Percentiles rank a stretch among this genome's conserved stretches.
phyloP scores from a whole-genome alignment of 805 yeast genomes.

The Lachancea sp. region DNA sequence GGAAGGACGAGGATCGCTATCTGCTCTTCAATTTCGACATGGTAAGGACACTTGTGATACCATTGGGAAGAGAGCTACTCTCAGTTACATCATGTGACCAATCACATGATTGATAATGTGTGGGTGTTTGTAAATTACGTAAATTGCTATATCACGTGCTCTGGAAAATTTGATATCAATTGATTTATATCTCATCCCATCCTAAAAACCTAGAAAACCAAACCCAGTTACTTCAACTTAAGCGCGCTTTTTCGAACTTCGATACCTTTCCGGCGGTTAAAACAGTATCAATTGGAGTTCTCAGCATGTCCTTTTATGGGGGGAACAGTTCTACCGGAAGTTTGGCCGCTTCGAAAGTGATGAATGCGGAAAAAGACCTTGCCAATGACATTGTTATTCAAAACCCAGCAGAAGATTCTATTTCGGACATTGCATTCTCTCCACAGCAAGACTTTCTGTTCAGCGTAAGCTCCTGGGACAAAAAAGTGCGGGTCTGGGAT shows the following conservation, averaged over 20 bases:
- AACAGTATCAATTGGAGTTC: not conserved
- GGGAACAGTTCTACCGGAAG: conserved; percentile 4
- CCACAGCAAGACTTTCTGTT: conserved; percentile 72
- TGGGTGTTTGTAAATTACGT: not conserved
- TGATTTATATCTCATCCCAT: too few relatives aligned
- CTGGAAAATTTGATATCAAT: not conserved
- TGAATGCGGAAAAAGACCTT: conserved; percentile 35
- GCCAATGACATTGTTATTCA: conserved; percentile 63
- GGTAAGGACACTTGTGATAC: too few relatives aligned
- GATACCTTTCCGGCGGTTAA: not conserved
- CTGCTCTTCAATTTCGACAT: too few relatives aligned
- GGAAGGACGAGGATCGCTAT: too few relatives aligned
- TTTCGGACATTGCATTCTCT: conserved; percentile 77
- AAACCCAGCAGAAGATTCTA: conserved; percentile 88
- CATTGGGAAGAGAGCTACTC: too few relatives aligned
- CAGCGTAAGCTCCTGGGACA: conserved; percentile 90
- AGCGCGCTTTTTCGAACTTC: not conserved
- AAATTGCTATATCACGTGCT: too few relatives aligned
- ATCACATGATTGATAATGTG: too few relatives aligned
- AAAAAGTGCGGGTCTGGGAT: conserved; percentile 88
- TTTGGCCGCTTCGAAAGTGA: conserved; percentile 13
- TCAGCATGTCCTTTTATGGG: conserved; percentile 10
- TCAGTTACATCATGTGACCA: too few relatives aligned
- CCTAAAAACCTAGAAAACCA: too few relatives aligned
- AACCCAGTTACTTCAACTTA: too few relatives aligned